These are phyloP conservation scores for Trichothecium roseum DNA, from an alignment of 2,329 filamentous ascomycete genomes.

Conservation along the genomic window DNA sequence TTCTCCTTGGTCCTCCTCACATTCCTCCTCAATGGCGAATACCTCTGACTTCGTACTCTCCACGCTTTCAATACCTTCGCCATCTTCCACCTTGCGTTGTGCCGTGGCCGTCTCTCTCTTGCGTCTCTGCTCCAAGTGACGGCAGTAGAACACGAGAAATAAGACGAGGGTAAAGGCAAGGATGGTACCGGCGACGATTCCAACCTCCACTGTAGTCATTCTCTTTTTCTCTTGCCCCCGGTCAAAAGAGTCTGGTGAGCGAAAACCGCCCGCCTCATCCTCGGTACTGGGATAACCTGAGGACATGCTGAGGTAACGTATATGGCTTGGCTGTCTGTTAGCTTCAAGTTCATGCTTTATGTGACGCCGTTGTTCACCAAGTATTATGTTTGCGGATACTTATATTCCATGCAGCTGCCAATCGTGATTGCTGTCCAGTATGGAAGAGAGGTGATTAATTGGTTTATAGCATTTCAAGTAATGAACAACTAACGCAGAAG, in stretches of 20 bases:
- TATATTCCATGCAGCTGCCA: too few relatives aligned
- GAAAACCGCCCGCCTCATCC: slow-evolving; percentile 5
- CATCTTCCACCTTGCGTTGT: neutral
- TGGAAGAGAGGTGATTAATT: too few relatives aligned
- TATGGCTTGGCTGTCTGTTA: too few relatives aligned
- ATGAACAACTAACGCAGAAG: too few relatives aligned
- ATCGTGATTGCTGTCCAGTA: too few relatives aligned
- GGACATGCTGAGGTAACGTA: too few relatives aligned
- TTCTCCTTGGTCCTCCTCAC: neutral
- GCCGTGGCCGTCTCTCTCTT: neutral
- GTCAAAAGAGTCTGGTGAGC: slow-evolving; percentile 4
- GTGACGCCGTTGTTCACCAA: too few relatives aligned
- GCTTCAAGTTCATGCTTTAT: too few relatives aligned
- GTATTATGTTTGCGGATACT: too few relatives aligned
- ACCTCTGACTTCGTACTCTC: neutral
- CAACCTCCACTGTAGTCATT: slow-evolving; percentile 16
- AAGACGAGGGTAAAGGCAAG: slow-evolving; percentile 12
- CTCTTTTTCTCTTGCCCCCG: neutral
- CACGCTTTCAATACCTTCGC: neutral
- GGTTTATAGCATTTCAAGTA: too few relatives aligned
- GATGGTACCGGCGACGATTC: slow-evolving; percentile 14
- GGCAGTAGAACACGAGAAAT: slow-evolving; percentile 12
- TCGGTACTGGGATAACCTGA: slow-evolving; percentile 1
- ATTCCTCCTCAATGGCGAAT: neutral
- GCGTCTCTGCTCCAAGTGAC: slow-evolving; percentile 8